Conservation (phyloP, 176 grass and related monocot species). For the Poa annua region DNA sequence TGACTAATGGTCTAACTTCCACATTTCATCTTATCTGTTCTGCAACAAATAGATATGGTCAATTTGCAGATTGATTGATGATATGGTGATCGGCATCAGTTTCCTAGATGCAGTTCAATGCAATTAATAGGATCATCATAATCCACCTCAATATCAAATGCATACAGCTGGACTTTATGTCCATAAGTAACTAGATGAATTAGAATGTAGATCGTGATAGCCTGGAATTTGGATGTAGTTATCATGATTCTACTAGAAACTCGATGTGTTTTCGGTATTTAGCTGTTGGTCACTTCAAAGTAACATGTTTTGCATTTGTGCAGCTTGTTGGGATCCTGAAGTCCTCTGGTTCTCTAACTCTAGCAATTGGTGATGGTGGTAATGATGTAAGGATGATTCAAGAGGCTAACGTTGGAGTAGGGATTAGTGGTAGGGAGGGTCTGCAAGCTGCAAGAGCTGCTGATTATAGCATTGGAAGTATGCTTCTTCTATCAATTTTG, state of each 20-base stretch:
- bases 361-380: slow-evolving; percentile 94
- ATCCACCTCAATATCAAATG: slow-evolving; percentile 12
- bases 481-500: slow-evolving; percentile 38
- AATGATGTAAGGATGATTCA: slow-evolving; percentile 99
- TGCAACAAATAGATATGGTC: neutral
- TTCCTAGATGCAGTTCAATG: neutral
- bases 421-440: slow-evolving; percentile 93
- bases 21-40: neutral
- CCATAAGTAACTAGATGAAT: slow-evolving; percentile 13
- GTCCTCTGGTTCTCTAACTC: slow-evolving; percentile 69
- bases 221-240: slow-evolving; percentile 16
- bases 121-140: slow-evolving; percentile 7
- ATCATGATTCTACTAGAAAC: slow-evolving; percentile 14
- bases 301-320: slow-evolving; percentile 46
- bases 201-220: neutral
- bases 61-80: neutral
- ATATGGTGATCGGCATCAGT: neutral
- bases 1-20: neutral
- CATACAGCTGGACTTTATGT: slow-evolving; percentile 16
- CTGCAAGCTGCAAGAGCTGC: slow-evolving; percentile 95
- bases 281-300: neutral
- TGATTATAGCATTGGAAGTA: slow-evolving; percentile 96
- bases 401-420: slow-evolving; percentile 91
- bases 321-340: slow-evolving; percentile 89
- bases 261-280: neutral